A percentile compares a stretch with the other conserved stretches of the same genome.
These are phyloP conservation scores for Kernera saxatilis DNA, from an alignment of 345 rosid genomes.

Conservation along the genomic window DNA sequence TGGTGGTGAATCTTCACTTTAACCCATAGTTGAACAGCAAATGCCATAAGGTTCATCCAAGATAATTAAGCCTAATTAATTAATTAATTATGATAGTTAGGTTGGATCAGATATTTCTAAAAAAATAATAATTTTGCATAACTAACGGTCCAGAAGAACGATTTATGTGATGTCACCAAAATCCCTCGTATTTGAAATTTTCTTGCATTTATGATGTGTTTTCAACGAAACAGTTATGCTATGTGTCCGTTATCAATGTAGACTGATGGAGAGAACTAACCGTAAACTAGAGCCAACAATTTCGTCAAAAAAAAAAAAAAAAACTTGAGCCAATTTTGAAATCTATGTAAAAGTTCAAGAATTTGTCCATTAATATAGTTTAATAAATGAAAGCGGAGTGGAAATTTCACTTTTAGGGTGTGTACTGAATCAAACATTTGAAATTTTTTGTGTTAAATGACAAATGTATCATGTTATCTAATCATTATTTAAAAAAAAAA, in stretches of 20 bases:
- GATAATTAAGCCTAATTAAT: background rate
- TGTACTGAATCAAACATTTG: no score
- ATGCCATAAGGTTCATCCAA: constrained; percentile 1
- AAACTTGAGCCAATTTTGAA: background rate
- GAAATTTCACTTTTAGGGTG: no score
- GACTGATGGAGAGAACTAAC: no score
- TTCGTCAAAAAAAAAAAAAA: no score
- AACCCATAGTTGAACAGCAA: background rate
- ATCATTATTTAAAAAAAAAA: no score
- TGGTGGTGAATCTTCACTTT: constrained; percentile 21
- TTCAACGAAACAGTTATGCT: background rate
- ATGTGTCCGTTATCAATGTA: background rate
- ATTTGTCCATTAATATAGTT: background rate
- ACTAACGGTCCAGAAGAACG: background rate
- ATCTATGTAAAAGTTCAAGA: background rate
- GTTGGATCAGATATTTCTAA: background rate
- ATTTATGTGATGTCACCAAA: background rate
- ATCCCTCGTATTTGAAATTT: background rate
- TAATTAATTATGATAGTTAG: background rate
- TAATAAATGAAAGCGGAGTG: background rate
- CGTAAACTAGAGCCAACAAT: no score
- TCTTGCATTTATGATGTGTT: background rate
- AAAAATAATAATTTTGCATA: background rate
- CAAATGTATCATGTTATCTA: no score
- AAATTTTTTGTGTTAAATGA: no score